These are phyloP conservation scores for Erodium moschatum DNA, from an alignment of 441 rosid species.

Conservation along the genomic window DNA sequence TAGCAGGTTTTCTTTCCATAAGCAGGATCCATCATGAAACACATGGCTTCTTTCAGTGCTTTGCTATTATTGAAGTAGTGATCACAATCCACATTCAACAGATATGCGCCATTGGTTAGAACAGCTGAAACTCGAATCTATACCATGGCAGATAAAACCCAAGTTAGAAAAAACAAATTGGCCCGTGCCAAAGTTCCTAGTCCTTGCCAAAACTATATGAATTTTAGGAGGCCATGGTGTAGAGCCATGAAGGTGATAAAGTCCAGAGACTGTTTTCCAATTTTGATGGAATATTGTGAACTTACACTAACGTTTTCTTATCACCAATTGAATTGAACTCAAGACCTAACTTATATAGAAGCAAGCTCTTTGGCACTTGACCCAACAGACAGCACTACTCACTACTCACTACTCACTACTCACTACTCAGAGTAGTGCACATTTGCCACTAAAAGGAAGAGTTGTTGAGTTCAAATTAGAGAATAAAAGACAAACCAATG, in stretches of 20 bases:
- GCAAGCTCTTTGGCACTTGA: too few relatives aligned
- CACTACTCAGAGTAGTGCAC: neutral
- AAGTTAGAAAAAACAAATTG: neutral
- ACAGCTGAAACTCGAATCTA: conserved; percentile 96
- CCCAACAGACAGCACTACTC: neutral
- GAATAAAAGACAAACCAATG: conserved; percentile 49
- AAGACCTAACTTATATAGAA: too few relatives aligned
- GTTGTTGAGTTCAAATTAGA: neutral
- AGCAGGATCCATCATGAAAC: conserved; percentile 95
- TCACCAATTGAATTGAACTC: too few relatives aligned
- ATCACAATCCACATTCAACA: conserved; percentile 98
- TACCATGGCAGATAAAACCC: conserved; percentile 5
- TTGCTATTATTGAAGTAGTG: conserved; percentile 93
- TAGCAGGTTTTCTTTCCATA: conserved; percentile 90
- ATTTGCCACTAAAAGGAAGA: neutral
- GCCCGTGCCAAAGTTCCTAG: neutral
- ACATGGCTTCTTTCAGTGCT: conserved; percentile 95
- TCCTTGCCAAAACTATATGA: neutral
- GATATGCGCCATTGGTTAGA: conserved; percentile 93
- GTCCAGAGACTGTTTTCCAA: neutral
- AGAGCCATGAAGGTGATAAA: conserved; percentile 21
- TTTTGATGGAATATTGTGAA: neutral
- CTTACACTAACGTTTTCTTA: conserved; percentile 12
- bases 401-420: too few relatives aligned
- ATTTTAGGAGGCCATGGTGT: neutral